Conservation (phyloP, 768 basidiomycete genomes). For the Collybiopsis luxurians region DNA sequence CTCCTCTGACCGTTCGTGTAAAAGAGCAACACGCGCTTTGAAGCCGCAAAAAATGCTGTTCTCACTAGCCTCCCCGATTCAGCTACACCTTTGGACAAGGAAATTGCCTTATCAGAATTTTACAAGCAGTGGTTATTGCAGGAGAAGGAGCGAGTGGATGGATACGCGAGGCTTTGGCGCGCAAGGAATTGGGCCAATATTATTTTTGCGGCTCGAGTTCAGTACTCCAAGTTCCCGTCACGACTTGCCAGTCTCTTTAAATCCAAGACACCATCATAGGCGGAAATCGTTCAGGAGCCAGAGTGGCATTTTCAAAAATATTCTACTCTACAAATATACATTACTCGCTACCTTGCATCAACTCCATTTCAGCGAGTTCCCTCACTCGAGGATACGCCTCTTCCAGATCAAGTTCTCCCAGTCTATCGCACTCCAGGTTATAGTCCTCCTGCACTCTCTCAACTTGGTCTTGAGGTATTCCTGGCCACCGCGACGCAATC, state of each 20-base stretch:
- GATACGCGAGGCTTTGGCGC: slow-evolving; percentile 68
- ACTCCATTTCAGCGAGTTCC: slow-evolving; percentile 56
- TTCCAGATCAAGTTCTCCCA: slow-evolving; percentile 57
- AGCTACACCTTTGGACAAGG: slow-evolving; percentile 51
- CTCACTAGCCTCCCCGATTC: slow-evolving; percentile 53
- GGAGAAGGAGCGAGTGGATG: slow-evolving; percentile 54
- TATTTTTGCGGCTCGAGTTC: slow-evolving; percentile 53
- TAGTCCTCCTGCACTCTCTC: slow-evolving; percentile 60
- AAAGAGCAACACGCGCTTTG: slow-evolving; percentile 81
- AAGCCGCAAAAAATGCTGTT: slow-evolving; percentile 60
- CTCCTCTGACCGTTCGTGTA: slow-evolving; percentile 7
- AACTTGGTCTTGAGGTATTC: slow-evolving; percentile 64
- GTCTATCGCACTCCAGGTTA: slow-evolving; percentile 52
- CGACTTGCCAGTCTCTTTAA: slow-evolving; percentile 25
- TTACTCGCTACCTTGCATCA: neutral
- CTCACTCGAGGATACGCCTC: slow-evolving; percentile 62
- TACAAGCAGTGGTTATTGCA: slow-evolving; percentile 73
- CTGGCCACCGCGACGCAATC: slow-evolving; percentile 71
- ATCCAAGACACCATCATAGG: slow-evolving; percentile 14
- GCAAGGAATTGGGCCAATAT: slow-evolving; percentile 57
- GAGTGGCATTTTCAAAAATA: too few species aligned
- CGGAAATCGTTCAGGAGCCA: too few species aligned
- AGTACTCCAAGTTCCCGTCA: slow-evolving; percentile 41
- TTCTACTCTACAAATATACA: neutral
- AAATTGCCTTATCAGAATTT: slow-evolving; percentile 70